Evolutionary conservation across 2,329 filamentous ascomycete species (phyloP), one percentile per base, ranked within the genome.

Genomic region (Calonectria pteridis): DNA sequence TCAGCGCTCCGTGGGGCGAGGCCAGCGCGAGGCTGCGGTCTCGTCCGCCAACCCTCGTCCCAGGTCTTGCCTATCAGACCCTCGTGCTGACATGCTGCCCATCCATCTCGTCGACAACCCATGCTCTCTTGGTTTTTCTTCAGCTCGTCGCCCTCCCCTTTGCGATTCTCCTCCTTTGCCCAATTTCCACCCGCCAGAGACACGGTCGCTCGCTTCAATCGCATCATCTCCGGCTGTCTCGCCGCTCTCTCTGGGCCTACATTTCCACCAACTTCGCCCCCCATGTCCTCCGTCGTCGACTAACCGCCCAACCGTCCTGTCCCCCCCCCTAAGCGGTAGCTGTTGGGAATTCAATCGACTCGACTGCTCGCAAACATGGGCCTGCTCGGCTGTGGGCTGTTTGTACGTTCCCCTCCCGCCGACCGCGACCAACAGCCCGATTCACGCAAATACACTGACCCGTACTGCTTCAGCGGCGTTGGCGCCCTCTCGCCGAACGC

Each of bases 41-140:
- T 72, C 43, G 77, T 63, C 74, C 72, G 72, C 23, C 69, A 50
- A 26, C 37, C 29, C 62, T 29, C 28, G 23, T 55, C 37, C 43
- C 40, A 31, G 46, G 40, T 49, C 33, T 78, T 66, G 70, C 77
- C 75, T 79, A 79, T 80, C 78, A 80, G 49, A 71, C 53, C 63
- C 69, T 69, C 67, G 65, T 73, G 78, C 78, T 80, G 78, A 80
- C 78, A 80, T 79, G 66, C 43, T 50, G 55, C 29, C 43, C 53
- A 69, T 76, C 69, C 59, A 64, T 62, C 40, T 67, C n/a, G 43
- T 40, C 28, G 26, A 33, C 33, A 31, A 40, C 59, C 59, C 59
- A 63, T 64, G 59, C 28, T 64, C 59, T 62, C 28, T 64, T 46
- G 59, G 31, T 51, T 51, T 51, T 46, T 69, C 29, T 62, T 55